Base-by-base conservation (phyloP, 805 yeast species). In the Myxozyma kluyveri region DNA sequence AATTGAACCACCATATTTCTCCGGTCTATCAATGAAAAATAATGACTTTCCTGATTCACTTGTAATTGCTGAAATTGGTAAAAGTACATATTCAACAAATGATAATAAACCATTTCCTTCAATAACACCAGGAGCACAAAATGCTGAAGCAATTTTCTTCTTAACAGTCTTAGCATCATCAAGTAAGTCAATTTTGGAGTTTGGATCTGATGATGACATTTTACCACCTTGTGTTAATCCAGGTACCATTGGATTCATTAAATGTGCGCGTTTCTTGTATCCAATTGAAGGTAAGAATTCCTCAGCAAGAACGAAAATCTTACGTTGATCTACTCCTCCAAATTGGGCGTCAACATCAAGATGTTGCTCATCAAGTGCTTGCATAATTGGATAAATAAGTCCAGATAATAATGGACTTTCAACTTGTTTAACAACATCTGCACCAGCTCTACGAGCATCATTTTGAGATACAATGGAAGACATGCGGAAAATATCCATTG, bases 201-300 rank as follows among this genome's bases (percentile, higher is more conserved):
- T 93, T 63, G 99, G 97, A 74, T 93, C 99, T 32, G 96, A 88
- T 1, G 99, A 96, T 63, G 96, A 88, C 99, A 93, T 93, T 69
- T 93, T 93, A 7, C 77, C 99, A 63, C 98, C 97, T 72, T 90
- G 96, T 29, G 85, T 82, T 63, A 93, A 80, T 49, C 99, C 98
- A 45, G 99, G 99, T 42, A 95, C 96, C 98, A 93, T 91, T 49
- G 89, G 91, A 75, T 93, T 93, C 99, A 93, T 93, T 67, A 93
- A 77, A 73, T 93, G 99, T 27, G 95, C 99, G 69, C 99, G 84
- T 78, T 93, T 93, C 73, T 86, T 88, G 83, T 91, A 93, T 38
- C 97, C 97, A 50, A 93, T 65, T 45, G 81, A 67, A 39, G 83
- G 90, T 67, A 93, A 80, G 72, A 86, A 84, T 73, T 93, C 99